A percentile compares a stretch with the other conserved stretches of the same genome.
Evolutionary conservation across 2,329 filamentous ascomycete species (phyloP).

Genomic region (Davidsoniella virescens): DNA sequence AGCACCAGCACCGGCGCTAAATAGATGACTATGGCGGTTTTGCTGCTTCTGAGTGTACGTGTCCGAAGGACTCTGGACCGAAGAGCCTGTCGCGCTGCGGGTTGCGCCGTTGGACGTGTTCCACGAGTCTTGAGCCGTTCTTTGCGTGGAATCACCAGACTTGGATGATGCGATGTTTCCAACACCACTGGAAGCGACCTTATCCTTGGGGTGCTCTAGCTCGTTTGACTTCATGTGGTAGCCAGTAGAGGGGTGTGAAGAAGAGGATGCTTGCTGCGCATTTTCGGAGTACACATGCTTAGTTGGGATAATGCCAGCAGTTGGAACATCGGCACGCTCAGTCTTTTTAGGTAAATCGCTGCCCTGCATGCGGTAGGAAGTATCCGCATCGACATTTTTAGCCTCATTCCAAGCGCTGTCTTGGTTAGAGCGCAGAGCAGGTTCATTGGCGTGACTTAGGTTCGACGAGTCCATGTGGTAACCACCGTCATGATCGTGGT

Average conservation of each 20-base stretch:
- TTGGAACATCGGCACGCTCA: slow-evolving; percentile 2
- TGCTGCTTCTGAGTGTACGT: no score
- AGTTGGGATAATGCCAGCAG: background rate
- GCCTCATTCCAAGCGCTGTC: background rate
- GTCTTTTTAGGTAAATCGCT: background rate
- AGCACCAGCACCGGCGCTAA: background rate
- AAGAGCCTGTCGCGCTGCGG: background rate
- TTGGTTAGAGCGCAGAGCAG: slow-evolving; percentile 3
- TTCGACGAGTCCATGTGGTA: slow-evolving; percentile 1
- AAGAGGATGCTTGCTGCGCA: background rate
- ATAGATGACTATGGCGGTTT: background rate
- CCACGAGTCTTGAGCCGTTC: background rate
- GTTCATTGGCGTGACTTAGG: slow-evolving; percentile 4
- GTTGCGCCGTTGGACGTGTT: background rate
- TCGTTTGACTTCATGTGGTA: slow-evolving; percentile 8
- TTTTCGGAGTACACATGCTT: slow-evolving; percentile 2
- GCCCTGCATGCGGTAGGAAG: slow-evolving; percentile 9
- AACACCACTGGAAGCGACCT: background rate
- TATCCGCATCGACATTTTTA: background rate
- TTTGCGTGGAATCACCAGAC: no score
- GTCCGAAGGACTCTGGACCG: no score
- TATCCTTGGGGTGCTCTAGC: slow-evolving; percentile 7
- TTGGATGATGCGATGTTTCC: no score
- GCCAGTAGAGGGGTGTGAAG: background rate
- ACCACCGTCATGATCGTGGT: background rate